These are phyloP conservation scores for Geotrichum ghanense DNA, from an alignment of 805 yeast species.

Conservation along the genomic window DNA sequence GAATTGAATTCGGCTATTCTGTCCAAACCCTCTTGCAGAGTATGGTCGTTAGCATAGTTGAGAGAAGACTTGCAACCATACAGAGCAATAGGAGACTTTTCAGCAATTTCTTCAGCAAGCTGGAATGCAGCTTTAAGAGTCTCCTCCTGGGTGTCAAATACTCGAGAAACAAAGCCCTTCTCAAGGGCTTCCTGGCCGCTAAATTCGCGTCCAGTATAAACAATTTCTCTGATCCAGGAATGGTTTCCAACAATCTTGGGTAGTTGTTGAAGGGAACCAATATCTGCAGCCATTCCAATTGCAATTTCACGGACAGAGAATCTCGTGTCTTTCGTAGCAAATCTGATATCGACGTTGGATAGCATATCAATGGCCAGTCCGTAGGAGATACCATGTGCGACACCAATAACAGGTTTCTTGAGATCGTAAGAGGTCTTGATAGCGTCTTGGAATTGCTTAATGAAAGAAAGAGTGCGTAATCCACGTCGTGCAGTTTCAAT, in stretches of 20 bases:
- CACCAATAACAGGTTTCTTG: slow-evolving; percentile 45
- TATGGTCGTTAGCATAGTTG: slow-evolving; percentile 31
- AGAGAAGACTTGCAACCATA: slow-evolving; percentile 50
- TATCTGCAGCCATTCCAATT: slow-evolving; percentile 68
- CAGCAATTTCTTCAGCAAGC: slow-evolving; percentile 37
- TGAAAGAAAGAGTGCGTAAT: slow-evolving; percentile 26
- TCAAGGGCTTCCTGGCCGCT: slow-evolving; percentile 41
- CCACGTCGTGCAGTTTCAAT: slow-evolving; percentile 21
- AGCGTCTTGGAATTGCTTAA: slow-evolving; percentile 48
- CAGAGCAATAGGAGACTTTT: slow-evolving; percentile 46
- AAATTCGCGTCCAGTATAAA: slow-evolving; percentile 51
- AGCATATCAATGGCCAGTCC: slow-evolving; percentile 65
- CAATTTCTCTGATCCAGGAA: slow-evolving; percentile 47
- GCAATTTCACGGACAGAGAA: slow-evolving; percentile 60
- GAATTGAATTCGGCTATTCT: slow-evolving; percentile 46
- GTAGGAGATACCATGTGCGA: slow-evolving; percentile 50
- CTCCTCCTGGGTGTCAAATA: slow-evolving; percentile 34
- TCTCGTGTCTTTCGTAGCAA: slow-evolving; percentile 39
- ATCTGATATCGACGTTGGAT: slow-evolving; percentile 45
- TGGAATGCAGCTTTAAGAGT: slow-evolving; percentile 40
- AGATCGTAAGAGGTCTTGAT: slow-evolving; percentile 26
- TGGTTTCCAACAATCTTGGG: slow-evolving; percentile 42
- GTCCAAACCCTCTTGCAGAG: slow-evolving; percentile 36
- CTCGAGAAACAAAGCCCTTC: slow-evolving; percentile 42
- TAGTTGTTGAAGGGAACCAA: slow-evolving; percentile 63